Base-by-base conservation (phyloP, 2,329 filamentous ascomycete genomes). In the Thermoascus crustaceus region DNA sequence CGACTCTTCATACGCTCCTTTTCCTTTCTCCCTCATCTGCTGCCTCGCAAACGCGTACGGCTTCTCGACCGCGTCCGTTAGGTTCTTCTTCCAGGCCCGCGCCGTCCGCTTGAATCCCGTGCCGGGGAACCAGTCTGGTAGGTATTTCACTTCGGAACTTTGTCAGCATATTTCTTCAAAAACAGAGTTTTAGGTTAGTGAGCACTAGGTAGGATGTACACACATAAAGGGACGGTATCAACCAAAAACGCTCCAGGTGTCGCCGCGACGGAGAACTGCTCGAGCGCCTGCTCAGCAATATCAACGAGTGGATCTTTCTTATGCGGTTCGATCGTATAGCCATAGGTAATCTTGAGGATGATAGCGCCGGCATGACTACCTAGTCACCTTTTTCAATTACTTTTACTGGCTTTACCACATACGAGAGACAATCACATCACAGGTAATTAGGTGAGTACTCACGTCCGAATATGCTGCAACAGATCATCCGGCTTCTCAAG, bases 51-150 rank as follows among this genome's bases (percentile, higher is more conserved):
- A 68, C 1, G 40, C 46, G 39, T 66, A 71, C 1, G 69, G 69
- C 14, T 55, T 49, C 7, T 66, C 55, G 4, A 52, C 48, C 2
- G 52, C 53, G 6, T 56, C 44, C 2, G 46, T 30, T 4, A 66
- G 41, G 2, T 43, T 52, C 4, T 46, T 47, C 4, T 48, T 52
- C 52, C 59, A 67, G 0, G 44, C 31, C 9, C 53, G 52, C 0
- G 64, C 68, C 0, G 50, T 65, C 3, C 44, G 36, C 32, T 68
- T 64, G 53, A 69, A 72, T 2, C 43, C 46, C 5, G 63, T 56
- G 0, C 68, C 68, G 1, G 67, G 68, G n/a, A 67, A 45, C 61
- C 65, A 68, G 2, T 60, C 48, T 0, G 69, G 68, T 0, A 69
- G 20, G 32, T 53, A 50, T 41, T 34, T 50, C 14, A 55, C 53